These are phyloP conservation scores for Sclerotinia sclerotiorum DNA, from an alignment of 2,329 filamentous ascomycete genomes.

Conservation along the genomic window DNA sequence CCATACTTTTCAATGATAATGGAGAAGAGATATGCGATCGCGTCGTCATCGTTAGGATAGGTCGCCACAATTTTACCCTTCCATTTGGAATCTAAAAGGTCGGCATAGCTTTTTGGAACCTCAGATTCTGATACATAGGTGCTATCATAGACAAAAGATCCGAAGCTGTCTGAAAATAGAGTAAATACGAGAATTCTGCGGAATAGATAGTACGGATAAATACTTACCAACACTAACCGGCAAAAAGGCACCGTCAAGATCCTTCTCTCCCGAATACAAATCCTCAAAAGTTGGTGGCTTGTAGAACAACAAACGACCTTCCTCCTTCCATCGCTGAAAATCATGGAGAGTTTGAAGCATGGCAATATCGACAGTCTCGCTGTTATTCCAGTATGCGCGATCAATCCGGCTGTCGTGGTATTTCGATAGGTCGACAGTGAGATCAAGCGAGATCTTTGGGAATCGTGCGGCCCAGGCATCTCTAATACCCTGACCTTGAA, in stretches of 20 bases:
- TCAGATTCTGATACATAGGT: conserved; percentile 20
- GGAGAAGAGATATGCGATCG: not conserved
- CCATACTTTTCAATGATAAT: conserved; percentile 8
- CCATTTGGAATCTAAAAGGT: conserved; percentile 8
- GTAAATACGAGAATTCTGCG: not conserved
- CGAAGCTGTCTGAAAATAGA: not conserved
- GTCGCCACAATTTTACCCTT: conserved; percentile 15
- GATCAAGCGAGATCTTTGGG: not conserved
- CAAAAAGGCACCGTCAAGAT: conserved; percentile 12
- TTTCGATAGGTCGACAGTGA: conserved; percentile 54
- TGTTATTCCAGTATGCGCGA: conserved; percentile 44
- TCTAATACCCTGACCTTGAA: not conserved
- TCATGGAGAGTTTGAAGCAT: conserved; percentile 53
- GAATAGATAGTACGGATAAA: not conserved
- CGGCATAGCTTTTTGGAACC: not conserved
- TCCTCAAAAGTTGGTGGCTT: not conserved
- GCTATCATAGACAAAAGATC: not conserved
- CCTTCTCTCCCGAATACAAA: conserved; percentile 1
- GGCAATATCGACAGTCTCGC: conserved; percentile 48
- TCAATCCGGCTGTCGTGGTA: conserved; percentile 53
- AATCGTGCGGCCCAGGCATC: conserved; percentile 1
- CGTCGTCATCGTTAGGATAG: conserved; percentile 9
- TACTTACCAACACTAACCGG: not conserved
- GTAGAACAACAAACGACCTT: conserved; percentile 6
- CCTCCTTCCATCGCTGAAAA: conserved; percentile 50